Base-by-base conservation (phyloP, 495 filamentous ascomycete genomes). In the Viridothelium virens region DNA sequence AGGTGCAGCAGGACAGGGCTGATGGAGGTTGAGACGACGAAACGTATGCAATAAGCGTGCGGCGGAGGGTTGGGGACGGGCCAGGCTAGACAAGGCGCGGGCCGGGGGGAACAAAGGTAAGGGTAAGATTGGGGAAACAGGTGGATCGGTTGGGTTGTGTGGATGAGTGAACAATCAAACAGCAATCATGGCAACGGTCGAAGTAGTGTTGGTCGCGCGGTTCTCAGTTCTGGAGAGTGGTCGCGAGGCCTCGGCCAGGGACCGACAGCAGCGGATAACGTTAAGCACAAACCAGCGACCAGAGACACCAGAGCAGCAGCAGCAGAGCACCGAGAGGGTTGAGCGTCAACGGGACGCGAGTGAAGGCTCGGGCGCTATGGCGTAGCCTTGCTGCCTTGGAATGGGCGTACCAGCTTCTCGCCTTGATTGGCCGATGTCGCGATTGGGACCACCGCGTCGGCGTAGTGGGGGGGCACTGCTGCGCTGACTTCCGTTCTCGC, bases 351-450 rank as follows among this genome's bases (percentile, higher is more conserved):
- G 12, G 12, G 53, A 59, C 53, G 53, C 53, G 53, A 59, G 25
- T 59, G 53, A 59, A 36, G 25, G 53, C 31, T 59, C 53, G 53
- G 53, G 53, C 53, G 53, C 53, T 59, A 59, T 59, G 5, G 2
- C 25, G 31, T 59, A 59, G 53, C 53, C 53, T 59, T 59, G 53
- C 53, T 59, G 53, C 53, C 53, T 59, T 59, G 53, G 53, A 59
- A 59, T 59, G 53, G 53, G 25, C 25, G 53, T 31, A 14, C 31
- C 53, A 11, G 53, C 5, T 31, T 7, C 31, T 18, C 31, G 25
- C 53, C 11, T 31, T 59, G 53, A 59, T 59, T 59, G 53, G 53
- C 53, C 48, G 5, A 18, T 18, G 48, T 18, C 48, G 48, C 48
- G 48, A 53, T 53, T 5, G n/a, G 48, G 48, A 53, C 10, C 48